These are phyloP conservation scores for Flaveria linearis DNA, from an alignment of 129 eudicot genomes.

Conservation along the genomic window DNA sequence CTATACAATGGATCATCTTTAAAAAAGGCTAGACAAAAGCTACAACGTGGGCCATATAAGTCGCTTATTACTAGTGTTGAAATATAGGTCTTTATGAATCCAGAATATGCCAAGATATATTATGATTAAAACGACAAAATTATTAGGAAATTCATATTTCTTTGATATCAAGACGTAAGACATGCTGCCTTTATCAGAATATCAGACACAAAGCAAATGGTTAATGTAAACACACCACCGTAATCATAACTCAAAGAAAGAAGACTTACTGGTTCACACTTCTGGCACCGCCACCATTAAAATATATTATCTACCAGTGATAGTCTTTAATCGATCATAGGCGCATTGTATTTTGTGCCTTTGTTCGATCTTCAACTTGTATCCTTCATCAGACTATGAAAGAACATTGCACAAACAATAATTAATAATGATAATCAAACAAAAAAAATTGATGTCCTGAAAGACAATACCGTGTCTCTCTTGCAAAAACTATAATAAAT, in stretches of 20 bases:
- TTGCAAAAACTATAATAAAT: too few relatives aligned
- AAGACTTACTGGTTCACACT: slow-evolving; percentile 8
- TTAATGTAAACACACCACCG: neutral
- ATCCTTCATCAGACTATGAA: slow-evolving; percentile 46
- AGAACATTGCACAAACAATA: neutral
- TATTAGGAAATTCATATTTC: neutral
- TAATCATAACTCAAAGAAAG: neutral
- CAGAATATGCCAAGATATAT: neutral
- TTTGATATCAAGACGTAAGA: neutral
- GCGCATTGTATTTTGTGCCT: slow-evolving; percentile 56
- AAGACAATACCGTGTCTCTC: neutral
- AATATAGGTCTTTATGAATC: neutral
- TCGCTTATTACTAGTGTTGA: too few relatives aligned
- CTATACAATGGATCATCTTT: neutral
- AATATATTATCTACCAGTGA: slow-evolving; percentile 23
- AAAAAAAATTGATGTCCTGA: neutral
- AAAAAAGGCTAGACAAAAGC: neutral
- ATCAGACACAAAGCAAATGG: neutral
- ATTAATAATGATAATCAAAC: neutral
- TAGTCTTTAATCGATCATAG: slow-evolving; percentile 46
- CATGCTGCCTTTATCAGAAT: too few relatives aligned
- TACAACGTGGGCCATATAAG: too few relatives aligned
- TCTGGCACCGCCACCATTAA: slow-evolving; percentile 4
- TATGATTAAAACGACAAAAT: too few relatives aligned
- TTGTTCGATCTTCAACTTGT: slow-evolving; percentile 51